Conservation (phyloP, 2,329 filamentous ascomycete genomes). For the Neofusicoccum umdonicola region DNA sequence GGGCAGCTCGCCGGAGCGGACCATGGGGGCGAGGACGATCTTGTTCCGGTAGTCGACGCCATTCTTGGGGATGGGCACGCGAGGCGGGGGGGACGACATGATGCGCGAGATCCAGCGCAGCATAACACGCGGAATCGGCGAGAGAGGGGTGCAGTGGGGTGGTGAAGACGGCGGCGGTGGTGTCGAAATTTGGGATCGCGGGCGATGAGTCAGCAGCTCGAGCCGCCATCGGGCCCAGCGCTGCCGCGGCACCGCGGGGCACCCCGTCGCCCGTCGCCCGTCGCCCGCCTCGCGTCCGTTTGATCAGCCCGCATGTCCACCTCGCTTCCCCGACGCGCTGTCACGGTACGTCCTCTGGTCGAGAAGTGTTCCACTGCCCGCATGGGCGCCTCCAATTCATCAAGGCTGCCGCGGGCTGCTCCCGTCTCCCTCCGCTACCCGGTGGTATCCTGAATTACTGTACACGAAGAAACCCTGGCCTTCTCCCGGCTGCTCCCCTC, state of each 20-base stretch:
- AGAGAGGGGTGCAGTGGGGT: not conserved
- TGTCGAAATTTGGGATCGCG: not conserved
- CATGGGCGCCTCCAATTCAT: too few species aligned
- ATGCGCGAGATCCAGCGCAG: constrained; percentile 15
- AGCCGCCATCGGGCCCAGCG: not conserved
- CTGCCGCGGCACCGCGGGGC: not conserved
- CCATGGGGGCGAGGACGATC: constrained; percentile 95
- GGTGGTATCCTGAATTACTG: not conserved
- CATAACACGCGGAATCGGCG: not conserved
- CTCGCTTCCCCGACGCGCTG: not conserved
- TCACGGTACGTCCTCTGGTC: too few species aligned
- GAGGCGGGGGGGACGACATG: constrained; percentile 39
- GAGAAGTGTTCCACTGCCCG: too few species aligned
- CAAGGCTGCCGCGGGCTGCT: not conserved
- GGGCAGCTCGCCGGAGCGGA: constrained; percentile 92
- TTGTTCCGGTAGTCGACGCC: constrained; percentile 94
- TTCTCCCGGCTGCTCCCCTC: too few species aligned
- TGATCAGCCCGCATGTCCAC: too few species aligned
- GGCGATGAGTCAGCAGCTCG: constrained; percentile 3
- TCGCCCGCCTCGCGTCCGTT: not conserved
- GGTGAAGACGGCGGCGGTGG: not conserved
- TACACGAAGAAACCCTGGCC: not conserved
- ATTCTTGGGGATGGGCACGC: constrained; percentile 78
- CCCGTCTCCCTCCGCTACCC: not conserved
- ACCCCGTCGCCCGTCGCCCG: not conserved